These are phyloP conservation scores for Fusarium penzigii DNA, from an alignment of 2,329 filamentous ascomycete species.

Conservation along the genomic window DNA sequence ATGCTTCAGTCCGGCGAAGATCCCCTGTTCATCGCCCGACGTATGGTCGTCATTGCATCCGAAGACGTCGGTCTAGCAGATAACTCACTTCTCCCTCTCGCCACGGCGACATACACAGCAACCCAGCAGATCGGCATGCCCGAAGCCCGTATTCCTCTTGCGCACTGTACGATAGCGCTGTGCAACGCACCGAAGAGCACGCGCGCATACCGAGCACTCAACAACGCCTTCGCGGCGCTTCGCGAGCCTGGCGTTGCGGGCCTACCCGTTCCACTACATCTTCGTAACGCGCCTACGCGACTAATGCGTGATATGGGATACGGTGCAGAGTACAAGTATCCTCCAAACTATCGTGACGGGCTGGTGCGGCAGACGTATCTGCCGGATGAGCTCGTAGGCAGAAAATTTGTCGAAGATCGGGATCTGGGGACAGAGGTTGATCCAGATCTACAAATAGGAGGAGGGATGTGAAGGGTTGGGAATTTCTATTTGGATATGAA, in stretches of 20 bases:
- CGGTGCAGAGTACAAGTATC: slow-evolving; percentile 93
- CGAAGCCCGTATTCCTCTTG: slow-evolving; percentile 89
- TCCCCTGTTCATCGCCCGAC: slow-evolving; percentile 85
- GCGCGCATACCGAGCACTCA: slow-evolving; percentile 78
- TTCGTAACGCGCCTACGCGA: slow-evolving; percentile 88
- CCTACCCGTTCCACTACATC: slow-evolving; percentile 80
- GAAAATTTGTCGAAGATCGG: slow-evolving; percentile 74
- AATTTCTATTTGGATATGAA: background rate
- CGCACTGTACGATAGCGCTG: slow-evolving; percentile 82
- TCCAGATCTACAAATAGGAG: slow-evolving; percentile 56
- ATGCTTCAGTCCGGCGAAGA: slow-evolving; percentile 97
- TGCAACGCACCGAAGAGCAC: slow-evolving; percentile 84
- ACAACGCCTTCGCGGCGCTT: slow-evolving; percentile 77
- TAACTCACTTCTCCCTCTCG: slow-evolving; percentile 77
- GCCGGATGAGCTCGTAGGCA: slow-evolving; percentile 71
- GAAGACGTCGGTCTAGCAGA: slow-evolving; percentile 94
- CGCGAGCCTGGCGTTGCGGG: slow-evolving; percentile 80
- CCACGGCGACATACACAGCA: slow-evolving; percentile 82
- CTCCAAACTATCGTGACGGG: slow-evolving; percentile 84
- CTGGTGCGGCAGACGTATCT: slow-evolving; percentile 85
- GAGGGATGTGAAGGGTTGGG: slow-evolving; percentile 13
- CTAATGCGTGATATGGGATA: slow-evolving; percentile 93
- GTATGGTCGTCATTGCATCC: slow-evolving; percentile 91
- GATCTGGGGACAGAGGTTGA: slow-evolving; percentile 82
- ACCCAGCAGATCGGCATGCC: slow-evolving; percentile 94